phyloP scores from a whole-genome alignment of 2,329 filamentous ascomycete genomes.

The Colletotrichum liaoningense region DNA sequence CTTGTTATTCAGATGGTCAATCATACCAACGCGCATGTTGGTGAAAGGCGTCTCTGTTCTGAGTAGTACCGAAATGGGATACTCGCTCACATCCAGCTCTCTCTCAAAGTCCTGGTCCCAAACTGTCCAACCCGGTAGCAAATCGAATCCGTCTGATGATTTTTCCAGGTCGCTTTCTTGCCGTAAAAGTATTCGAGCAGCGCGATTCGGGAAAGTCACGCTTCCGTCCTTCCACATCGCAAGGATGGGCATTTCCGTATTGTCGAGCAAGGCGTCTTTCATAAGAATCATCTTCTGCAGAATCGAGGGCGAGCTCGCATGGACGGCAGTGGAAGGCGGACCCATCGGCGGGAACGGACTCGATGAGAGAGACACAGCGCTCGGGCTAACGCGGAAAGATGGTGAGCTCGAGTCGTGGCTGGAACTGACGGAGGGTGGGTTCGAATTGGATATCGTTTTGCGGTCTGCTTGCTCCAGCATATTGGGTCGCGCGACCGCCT shows the following conservation, averaged over 20 bases:
- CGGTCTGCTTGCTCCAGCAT: slow-evolving; percentile 59
- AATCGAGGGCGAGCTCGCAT: slow-evolving; percentile 71
- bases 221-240: slow-evolving; percentile 86
- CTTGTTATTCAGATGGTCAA: slow-evolving; percentile 62
- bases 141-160: slow-evolving; percentile 61
- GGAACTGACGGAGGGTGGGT: slow-evolving; percentile 59
- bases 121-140: slow-evolving; percentile 69
- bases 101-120: slow-evolving; percentile 76
- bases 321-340: slow-evolving; percentile 67
- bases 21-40: slow-evolving; percentile 71
- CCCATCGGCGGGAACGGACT: slow-evolving; percentile 75
- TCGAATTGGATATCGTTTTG: slow-evolving; percentile 56
- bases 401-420: slow-evolving; percentile 61
- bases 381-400: slow-evolving; percentile 61
- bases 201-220: slow-evolving; percentile 79
- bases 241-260: slow-evolving; percentile 78
- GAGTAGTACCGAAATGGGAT: slow-evolving; percentile 74
- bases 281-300: slow-evolving; percentile 80
- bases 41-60: slow-evolving; percentile 70
- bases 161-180: slow-evolving; percentile 53
- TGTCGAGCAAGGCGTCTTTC: slow-evolving; percentile 83
- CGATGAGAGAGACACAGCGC: slow-evolving; percentile 62
- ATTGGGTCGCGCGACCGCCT: slow-evolving; percentile 51
- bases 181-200: slow-evolving; percentile 65
- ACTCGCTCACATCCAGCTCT: slow-evolving; percentile 67